These are phyloP conservation scores for Symbiodinium natans DNA, from an alignment of 73 alveolate species.

Conservation along the genomic window DNA sequence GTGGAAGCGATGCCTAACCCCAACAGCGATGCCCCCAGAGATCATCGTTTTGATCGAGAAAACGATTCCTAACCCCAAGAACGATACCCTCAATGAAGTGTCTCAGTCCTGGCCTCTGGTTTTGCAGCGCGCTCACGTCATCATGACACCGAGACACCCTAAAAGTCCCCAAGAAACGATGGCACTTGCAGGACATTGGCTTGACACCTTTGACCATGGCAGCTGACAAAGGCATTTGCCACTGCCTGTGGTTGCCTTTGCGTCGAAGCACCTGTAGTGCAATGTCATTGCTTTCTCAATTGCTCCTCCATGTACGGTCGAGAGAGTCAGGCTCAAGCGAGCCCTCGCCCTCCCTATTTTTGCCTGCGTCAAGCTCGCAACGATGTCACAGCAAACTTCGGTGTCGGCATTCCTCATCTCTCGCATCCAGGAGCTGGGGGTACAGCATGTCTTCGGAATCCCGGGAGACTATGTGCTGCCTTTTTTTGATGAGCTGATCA, in stretches of 20 bases:
- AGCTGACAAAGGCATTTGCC: conserved; percentile 50
- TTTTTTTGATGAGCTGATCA: not conserved
- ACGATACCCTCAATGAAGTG: not conserved
- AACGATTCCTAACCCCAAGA: not conserved
- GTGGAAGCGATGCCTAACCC: too few relatives aligned
- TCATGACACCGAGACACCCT: too few relatives aligned
- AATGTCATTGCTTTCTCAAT: too few relatives aligned
- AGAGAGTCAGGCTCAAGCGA: too few relatives aligned
- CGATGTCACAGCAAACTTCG: not conserved
- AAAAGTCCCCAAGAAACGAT: too few relatives aligned
- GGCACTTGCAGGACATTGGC: conserved; percentile 52
- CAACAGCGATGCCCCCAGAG: not conserved
- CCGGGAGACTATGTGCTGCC: conserved; percentile 22
- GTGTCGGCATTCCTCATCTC: conserved; percentile 30
- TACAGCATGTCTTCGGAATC: not conserved
- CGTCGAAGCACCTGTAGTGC: too few relatives aligned
- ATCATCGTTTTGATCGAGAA: not conserved
- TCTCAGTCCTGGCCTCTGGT: not conserved
- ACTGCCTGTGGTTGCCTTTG: too few relatives aligned
- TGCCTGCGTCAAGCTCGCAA: not conserved
- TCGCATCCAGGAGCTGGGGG: conserved; percentile 24
- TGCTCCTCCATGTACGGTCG: too few relatives aligned
- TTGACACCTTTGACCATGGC: conserved; percentile 82
- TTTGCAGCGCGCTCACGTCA: not conserved
- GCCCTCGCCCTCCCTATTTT: too few relatives aligned